Percentiles rank a stretch among this genome's conserved stretches.
Evolutionary conservation across 2,329 filamentous ascomycete genomes (phyloP).

Genomic region (Ascochyta clinopodiicola): DNA sequence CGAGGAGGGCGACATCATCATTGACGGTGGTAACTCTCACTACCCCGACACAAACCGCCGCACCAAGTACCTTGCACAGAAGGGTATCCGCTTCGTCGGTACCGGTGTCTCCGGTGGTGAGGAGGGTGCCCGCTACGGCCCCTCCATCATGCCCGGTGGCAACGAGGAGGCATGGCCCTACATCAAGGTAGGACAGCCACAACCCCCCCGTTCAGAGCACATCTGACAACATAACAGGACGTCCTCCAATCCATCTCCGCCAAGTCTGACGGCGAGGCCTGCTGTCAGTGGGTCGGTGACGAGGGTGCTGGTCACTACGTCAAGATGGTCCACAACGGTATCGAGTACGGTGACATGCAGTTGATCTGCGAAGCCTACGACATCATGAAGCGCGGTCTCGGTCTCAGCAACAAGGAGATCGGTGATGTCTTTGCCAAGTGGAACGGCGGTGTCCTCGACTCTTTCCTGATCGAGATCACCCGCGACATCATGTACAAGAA

Average conservation of each 20-base stretch:
- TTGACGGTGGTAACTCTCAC: constrained; percentile 99
- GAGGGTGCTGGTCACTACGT: constrained; percentile 99
- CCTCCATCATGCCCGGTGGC: constrained; percentile 98
- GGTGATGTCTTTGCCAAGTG: constrained; percentile 92
- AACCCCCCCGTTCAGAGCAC: not conserved
- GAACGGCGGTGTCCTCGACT: constrained; percentile 97
- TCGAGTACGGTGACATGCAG: constrained; percentile 99
- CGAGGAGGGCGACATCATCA: constrained; percentile 86
- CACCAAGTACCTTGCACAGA: constrained; percentile 81
- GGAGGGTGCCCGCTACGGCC: constrained; percentile 97
- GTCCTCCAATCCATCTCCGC: constrained; percentile 97
- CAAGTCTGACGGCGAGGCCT: constrained; percentile 96
- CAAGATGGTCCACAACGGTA: constrained; percentile 99
- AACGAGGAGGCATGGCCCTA: constrained; percentile 97
- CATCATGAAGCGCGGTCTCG: constrained; percentile 98
- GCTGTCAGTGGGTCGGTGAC: constrained; percentile 99
- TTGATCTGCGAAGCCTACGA: constrained; percentile 99
- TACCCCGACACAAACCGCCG: constrained; percentile 99
- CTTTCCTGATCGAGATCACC: constrained; percentile 99
- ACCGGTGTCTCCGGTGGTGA: constrained; percentile 98
- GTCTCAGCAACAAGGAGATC: constrained; percentile 89
- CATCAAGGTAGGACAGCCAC: constrained; percentile 69
- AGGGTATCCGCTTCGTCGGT: constrained; percentile 95
- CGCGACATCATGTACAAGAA: constrained; percentile 98
- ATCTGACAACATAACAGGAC: constrained; percentile 59